These are phyloP conservation scores for Apophysomyces elegans DNA, from an alignment of 371 early-diverging fungal species.

Conservation along the genomic window DNA sequence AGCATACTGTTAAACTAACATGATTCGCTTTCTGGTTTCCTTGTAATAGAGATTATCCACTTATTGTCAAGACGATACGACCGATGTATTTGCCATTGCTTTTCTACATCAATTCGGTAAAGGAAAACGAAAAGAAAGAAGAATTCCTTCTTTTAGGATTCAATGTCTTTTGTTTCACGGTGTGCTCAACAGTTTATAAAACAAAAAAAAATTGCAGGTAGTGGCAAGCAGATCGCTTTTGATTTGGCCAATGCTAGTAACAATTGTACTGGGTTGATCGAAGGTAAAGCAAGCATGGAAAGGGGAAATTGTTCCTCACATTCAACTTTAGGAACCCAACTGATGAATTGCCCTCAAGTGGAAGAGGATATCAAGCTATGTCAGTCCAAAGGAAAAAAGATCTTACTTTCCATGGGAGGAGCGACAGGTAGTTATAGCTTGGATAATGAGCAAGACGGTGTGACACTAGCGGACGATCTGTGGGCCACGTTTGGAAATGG, in stretches of 20 bases:
- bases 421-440: slow-evolving; percentile 67
- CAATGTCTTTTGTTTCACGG: neutral
- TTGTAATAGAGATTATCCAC: slow-evolving; percentile 11
- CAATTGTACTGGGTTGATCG: slow-evolving; percentile 10
- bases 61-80: slow-evolving; percentile 52
- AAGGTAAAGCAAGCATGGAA: neutral
- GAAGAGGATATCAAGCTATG: slow-evolving; percentile 60
- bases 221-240: slow-evolving; percentile 9
- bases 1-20: no score
- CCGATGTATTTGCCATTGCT: slow-evolving; percentile 52
- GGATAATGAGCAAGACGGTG: slow-evolving; percentile 45
- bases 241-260: slow-evolving; percentile 60
- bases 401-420: slow-evolving; percentile 65
- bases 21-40: neutral
- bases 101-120: slow-evolving; percentile 58
- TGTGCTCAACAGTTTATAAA: no score
- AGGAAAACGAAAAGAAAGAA: no score
- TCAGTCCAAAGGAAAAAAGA: slow-evolving; percentile 54
- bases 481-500: slow-evolving; percentile 70
- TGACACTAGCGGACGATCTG: slow-evolving; percentile 58
- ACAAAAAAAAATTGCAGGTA: neutral
- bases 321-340: slow-evolving; percentile 40
- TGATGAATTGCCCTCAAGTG: slow-evolving; percentile 63
- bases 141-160: no score
- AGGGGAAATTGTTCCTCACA: neutral